Evolutionary conservation across 2,329 filamentous ascomycete genomes (phyloP), one percentile per base, ranked within the genome.

Genomic region (Cercospora nicotianae): DNA sequence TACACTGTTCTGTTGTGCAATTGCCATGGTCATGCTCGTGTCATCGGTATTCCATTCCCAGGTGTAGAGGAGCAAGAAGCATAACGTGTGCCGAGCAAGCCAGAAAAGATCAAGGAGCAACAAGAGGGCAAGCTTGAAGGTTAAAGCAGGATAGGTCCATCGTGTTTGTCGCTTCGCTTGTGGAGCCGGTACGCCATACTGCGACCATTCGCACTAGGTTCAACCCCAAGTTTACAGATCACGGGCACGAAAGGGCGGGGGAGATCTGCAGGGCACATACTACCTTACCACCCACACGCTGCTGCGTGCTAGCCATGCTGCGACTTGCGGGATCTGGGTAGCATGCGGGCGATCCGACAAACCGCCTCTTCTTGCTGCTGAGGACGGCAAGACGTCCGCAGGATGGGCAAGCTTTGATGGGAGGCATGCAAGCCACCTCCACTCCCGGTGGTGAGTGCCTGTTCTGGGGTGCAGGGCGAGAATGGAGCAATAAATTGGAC

Each of bases 131-230:
- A 18, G 51, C 62, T 45, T 31, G 51, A n/a, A 63, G 48, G 36
- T 36, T 28, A 39, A 68, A 57, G 67, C 31, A 64, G 67, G 63
- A 60, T 39, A 65, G 66, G 23, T 68, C 45, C 66, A 36, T 59
- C 28, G 55, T 59, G 55, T n/a, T 10, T 67, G 67, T 63, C 61
- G 53, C 66, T 65, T 66, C 53, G 64, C 60, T 18, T 64, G 70
- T 72, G 70, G 70, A 72, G 70, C 70, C 70, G 70, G 65, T 62
- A 61, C 65, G 66, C 69, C 63, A 69, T 68, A 66, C 66, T 55
- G 65, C 64, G 60, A 66, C 60, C 62, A 63, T 45, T 39, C 55
- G 64, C 60, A 55, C 36, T 63, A 63, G 57, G 63, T 62, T 64
- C 16, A 28, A 55, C 48, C 48, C 48, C 48, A 16, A 55, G 23